Base-by-base conservation (phyloP, 2,329 filamentous ascomycete species). In the Cordyceps farinosa region DNA sequence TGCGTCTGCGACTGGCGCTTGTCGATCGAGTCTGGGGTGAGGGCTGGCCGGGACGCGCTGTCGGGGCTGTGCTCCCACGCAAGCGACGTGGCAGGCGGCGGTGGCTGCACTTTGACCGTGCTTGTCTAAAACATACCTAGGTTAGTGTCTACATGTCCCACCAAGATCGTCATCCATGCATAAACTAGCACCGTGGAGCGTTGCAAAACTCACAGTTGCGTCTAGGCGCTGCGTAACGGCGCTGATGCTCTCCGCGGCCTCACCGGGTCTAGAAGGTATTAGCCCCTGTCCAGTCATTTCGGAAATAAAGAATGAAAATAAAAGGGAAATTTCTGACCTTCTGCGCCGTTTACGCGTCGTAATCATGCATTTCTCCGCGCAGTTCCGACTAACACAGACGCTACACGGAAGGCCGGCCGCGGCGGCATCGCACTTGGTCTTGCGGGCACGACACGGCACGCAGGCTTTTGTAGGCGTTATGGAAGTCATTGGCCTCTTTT, bases 361-460 rank as follows among this genome's bases (percentile, higher is more conserved):
- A 8, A 56, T 22, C 4, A 42, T 8, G 27, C 60, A 62, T 15
- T 56, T 42, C n/a, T 48, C 42, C 11, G 44, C 52, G 29, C 51
- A 50, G 27, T 62, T 38, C 11, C 60, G 38, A n/a, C 60, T 62
- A 34, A 55, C 44, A 50, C 60, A 62, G 15, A 52, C 52, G 27
- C 60, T 56, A 44, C 60, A 62, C 11, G 60, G 60, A 5, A 62
- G 34, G 9, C 60, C 60, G n/a, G 32, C 30, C 11, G 52, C 22
- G 4, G 52, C 52, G 22, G 60, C 60, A 44, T 62, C 60, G 36
- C 60, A 62, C 45, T 56, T 62, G 5, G 52, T 55, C 22, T 62
- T 62, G 34, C 60, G 60, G 3, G 34, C 27, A 34, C 60, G 60
- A 11, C 60, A 62, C 1, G 60, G 52, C 17, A 62, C 52, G 17